A percentile compares a stretch with the other conserved stretches of the same genome.
phyloP scores from a whole-genome alignment of 1,284 basidiomycete species.

The Volvariella volvacea region DNA sequence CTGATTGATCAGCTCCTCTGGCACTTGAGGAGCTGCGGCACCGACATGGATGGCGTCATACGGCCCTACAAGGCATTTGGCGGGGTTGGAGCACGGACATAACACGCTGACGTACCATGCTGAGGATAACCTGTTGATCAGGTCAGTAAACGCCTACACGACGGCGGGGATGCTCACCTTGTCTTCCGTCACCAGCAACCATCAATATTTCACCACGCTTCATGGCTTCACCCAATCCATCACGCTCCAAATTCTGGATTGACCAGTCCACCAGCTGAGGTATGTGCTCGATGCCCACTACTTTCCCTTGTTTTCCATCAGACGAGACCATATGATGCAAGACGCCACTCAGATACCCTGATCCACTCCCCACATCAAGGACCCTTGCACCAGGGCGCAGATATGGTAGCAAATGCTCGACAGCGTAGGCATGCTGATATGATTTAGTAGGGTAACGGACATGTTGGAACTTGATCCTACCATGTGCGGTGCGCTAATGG shows the following conservation, averaged over 20 bases:
- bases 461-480: slow-evolving; percentile 24
- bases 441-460: neutral
- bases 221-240: slow-evolving; percentile 56
- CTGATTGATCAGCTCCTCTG: slow-evolving; percentile 70
- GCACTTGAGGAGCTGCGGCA: slow-evolving; percentile 80
- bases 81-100: neutral
- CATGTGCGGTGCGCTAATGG: slow-evolving; percentile 91
- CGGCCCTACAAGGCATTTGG: slow-evolving; percentile 42
- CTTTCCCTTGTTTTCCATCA: slow-evolving; percentile 41
- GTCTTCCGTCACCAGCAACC: slow-evolving; percentile 75
- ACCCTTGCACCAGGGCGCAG: slow-evolving; percentile 66
- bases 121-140: no score
- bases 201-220: slow-evolving; percentile 53
- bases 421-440: slow-evolving; percentile 73
- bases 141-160: no score
- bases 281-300: slow-evolving; percentile 93
- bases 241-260: slow-evolving; percentile 58
- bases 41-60: slow-evolving; percentile 94
- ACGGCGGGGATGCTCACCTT: slow-evolving; percentile 34
- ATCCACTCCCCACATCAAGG: slow-evolving; percentile 79
- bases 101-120: neutral
- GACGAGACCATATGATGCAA: slow-evolving; percentile 62
- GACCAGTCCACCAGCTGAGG: slow-evolving; percentile 71
- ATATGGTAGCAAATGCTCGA: slow-evolving; percentile 66
- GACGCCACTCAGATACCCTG: slow-evolving; percentile 73